These are phyloP conservation scores for Pyrenochaeta sp. DNA, from an alignment of 2,329 filamentous ascomycete genomes.

Conservation along the genomic window DNA sequence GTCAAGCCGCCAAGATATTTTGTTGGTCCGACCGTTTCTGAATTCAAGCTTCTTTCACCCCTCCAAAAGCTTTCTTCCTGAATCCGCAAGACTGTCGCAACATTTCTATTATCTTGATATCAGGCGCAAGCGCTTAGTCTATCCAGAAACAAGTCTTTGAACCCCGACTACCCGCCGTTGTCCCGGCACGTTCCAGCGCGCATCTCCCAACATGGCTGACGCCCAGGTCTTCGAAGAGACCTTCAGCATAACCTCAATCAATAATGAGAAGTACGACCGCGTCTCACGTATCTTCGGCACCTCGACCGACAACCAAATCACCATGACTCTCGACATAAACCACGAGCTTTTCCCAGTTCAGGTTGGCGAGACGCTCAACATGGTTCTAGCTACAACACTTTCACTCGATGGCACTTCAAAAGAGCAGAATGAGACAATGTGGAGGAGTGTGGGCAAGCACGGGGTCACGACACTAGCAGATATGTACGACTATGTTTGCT, in stretches of 20 bases:
- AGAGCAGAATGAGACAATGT: conserved; percentile 62
- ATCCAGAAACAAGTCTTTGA: too few species aligned
- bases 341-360: conserved; percentile 85
- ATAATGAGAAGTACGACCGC: conserved; percentile 92
- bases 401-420: conserved; percentile 79
- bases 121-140: too few species aligned
- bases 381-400: conserved; percentile 85
- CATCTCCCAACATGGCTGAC: conserved; percentile 70
- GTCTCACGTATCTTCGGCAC: conserved; percentile 85
- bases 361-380: conserved; percentile 77
- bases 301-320: conserved; percentile 78
- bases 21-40: conserved; percentile 10
- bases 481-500: conserved; percentile 86
- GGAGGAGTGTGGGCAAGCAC: conserved; percentile 69
- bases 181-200: neutral
- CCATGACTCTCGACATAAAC: conserved; percentile 91
- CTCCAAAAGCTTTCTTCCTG: conserved; percentile 6
- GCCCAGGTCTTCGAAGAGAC: conserved; percentile 92
- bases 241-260: conserved; percentile 81
- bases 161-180: neutral
- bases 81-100: neutral
- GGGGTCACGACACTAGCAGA: conserved; percentile 69
- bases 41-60: conserved; percentile 24
- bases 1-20: conserved; percentile 12
- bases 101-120: neutral